Evolutionary conservation across 805 yeast species (phyloP), one percentile per base, ranked within the genome.

Genomic region (Yamadazyma philogaea): DNA sequence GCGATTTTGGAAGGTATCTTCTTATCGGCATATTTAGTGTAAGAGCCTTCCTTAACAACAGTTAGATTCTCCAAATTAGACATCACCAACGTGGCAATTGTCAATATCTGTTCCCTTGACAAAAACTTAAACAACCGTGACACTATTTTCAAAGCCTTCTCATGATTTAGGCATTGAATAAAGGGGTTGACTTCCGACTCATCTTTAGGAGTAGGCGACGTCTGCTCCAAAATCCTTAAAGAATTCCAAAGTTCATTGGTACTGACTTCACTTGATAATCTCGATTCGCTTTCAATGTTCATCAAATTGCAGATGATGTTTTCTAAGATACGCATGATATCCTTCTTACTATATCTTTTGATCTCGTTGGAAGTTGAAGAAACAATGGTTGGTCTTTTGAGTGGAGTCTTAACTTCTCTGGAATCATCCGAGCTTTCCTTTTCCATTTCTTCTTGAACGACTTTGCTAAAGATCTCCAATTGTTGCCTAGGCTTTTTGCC

Each of bases 401-500:
- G 49, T 15, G 55, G 55, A 14, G 47, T 48, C 43, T 55, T 49
- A 43, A 40, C 49, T 6, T 52, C 55, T 15, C 52, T 55, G 16
- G 50, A 60, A 16, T 59, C 66, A 16, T 50, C 53, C 44, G 50
- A 55, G 21, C 49, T 52, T 12, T 39, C 37, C 45, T 57, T 63
- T 49, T 63, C 68, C 34, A 61, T 55, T 52, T 71, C 70, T 57
- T 77, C 74, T 56, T 75, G 72, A 5, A 71, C 74, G 7, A 73
- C 79, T 48, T 70, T 72, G 41, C 74, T 72, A 49, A 77, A 71
- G 40, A 82, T 72, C 51, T 82, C 88, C 59, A 90, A 73, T 55
- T 86, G 88, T 61, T 83, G 88, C 69, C 96, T 81, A 48, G 96
- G 97, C 51, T 84, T 83, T 60, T 86, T 88, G 53, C 88, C 87